These are phyloP conservation scores for Cryptococcus sp. DNA, from an alignment of 1,284 basidiomycete genomes.

Conservation along the genomic window DNA sequence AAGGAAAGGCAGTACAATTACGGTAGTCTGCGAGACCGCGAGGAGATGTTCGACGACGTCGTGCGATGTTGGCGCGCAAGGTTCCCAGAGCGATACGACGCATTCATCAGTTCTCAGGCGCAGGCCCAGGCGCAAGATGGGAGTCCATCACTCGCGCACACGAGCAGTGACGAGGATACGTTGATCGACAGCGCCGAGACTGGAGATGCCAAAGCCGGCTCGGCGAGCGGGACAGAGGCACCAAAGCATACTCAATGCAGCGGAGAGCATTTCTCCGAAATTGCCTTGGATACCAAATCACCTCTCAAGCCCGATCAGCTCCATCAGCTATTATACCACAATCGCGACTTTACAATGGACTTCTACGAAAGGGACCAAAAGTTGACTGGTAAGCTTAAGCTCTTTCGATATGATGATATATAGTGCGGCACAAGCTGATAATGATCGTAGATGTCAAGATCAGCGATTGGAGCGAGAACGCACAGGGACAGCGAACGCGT, in stretches of 20 bases:
- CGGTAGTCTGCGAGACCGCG: constrained; percentile 30
- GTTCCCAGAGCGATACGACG: constrained; percentile 21
- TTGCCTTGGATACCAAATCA: constrained; percentile 27
- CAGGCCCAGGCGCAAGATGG: not conserved
- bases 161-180: not conserved
- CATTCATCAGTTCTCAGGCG: constrained; percentile 1
- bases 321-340: constrained; percentile 28
- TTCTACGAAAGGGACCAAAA: constrained; percentile 25
- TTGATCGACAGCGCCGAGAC: not conserved
- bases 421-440: not conserved
- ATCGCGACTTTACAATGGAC: constrained; percentile 23
- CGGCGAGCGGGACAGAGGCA: not conserved
- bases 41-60: constrained; percentile 23
- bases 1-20: constrained; percentile 17
- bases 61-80: constrained; percentile 21
- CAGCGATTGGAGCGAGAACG: constrained; percentile 20
- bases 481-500: constrained; percentile 14
- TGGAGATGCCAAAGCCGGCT: not conserved
- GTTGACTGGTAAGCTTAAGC: constrained; percentile 23
- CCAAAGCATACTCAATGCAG: constrained; percentile 12
- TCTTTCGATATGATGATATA: not conserved
- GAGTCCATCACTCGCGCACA: not conserved
- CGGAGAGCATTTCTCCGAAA: constrained; percentile 22
- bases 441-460: constrained; percentile 21
- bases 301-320: constrained; percentile 23